phyloP scores from a whole-genome alignment of 345 rosid genomes.

The Combretum micranthum region DNA sequence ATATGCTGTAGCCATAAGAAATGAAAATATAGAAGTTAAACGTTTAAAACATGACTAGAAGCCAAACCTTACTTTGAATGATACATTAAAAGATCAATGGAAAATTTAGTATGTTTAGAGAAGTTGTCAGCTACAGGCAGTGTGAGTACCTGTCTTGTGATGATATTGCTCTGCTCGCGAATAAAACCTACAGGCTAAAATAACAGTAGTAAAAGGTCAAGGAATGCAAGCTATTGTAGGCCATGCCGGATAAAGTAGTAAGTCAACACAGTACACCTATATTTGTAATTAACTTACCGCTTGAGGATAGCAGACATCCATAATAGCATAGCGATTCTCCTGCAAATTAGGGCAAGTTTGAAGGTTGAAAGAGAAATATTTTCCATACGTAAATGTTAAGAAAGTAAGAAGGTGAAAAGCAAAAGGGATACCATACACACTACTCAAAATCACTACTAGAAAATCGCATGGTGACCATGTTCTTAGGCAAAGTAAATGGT shows the following conservation, averaged over 20 bases:
- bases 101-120: too few relatives aligned
- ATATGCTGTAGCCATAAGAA: too few relatives aligned
- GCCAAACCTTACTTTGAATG: too few relatives aligned
- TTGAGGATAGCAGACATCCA: constrained; percentile 83
- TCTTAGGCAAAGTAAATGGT: too few relatives aligned
- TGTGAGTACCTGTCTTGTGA: constrained; percentile 68
- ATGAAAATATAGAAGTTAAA: too few relatives aligned
- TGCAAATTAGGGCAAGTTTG: constrained; percentile 22
- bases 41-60: too few relatives aligned
- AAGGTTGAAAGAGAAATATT: constrained; percentile 6
- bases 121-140: background rate
- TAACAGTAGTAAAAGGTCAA: background rate
- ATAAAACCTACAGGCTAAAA: constrained; percentile 86
- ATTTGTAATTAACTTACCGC: constrained; percentile 41
- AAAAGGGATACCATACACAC: too few relatives aligned
- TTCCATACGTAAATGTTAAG: background rate
- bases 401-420: background rate
- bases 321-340: constrained; percentile 86
- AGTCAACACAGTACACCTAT: background rate
- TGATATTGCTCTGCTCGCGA: constrained; percentile 68
- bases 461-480: too few relatives aligned
- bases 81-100: too few relatives aligned
- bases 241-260: background rate
- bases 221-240: background rate
- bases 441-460: too few relatives aligned